Evolutionary conservation across 306 rosid genomes (phyloP), one percentile per base, ranked within the genome.

Genomic region (Alnus glutinosa): DNA sequence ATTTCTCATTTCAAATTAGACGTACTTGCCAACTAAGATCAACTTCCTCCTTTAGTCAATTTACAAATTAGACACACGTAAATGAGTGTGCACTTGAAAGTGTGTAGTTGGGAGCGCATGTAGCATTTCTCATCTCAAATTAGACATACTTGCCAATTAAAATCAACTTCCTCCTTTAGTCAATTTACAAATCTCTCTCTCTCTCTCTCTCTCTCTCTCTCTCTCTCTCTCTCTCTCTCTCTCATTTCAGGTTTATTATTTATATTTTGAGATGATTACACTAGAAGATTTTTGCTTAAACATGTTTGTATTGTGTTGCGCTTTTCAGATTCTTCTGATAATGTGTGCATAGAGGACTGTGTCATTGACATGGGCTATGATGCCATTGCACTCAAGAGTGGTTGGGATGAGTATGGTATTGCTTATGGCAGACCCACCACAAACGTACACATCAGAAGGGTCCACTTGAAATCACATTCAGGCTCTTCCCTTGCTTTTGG

Each of bases 371-470:
- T 87, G 73, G 99, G 99, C 36, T 86, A 85, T 78, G 99, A 96
- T 78, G 94, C 97, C 80, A 94, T 94, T 76, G 86, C 94, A 52
- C 90, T 92, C 44, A 88, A 94, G 91, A 94, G 97, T 70, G 98
- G 98, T n/a, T 94, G 98, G 98, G 98, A 94, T 44, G 97, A 94
- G 77, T 94, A 94, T n/a, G 97, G 98, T 63, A 92, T 92, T 36
- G 83, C 89, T 78, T 94, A 87, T 76, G 98, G 97, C 52, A 86
- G 94, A 87, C 97, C 98, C n/a, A 87, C 97, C 9, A 81, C 75
- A 80, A 83, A 92, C 75, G 89, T 94, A 7, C 98, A 94, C 86
- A 87, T 94, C 78, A 82, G 95, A 80, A 81, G 89, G 72, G 90
- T 92, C 77, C 80, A 87, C 82, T 90, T 95, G 55, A 89, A 83